These are phyloP conservation scores for Penicillium odoratum DNA, from an alignment of 495 filamentous ascomycete species.

Conservation along the genomic window DNA sequence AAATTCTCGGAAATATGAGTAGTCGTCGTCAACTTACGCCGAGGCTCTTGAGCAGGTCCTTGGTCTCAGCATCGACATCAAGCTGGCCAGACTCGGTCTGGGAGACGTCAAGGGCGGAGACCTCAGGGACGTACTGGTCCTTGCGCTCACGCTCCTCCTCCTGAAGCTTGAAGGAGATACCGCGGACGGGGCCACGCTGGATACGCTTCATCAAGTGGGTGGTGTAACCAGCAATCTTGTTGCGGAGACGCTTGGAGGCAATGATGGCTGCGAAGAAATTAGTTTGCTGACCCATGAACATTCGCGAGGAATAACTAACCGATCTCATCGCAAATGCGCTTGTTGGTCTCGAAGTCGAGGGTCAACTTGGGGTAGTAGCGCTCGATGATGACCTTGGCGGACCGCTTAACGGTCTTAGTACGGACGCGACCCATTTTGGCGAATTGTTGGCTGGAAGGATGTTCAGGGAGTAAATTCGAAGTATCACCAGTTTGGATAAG, in stretches of 20 bases:
- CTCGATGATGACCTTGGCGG: constrained; percentile 99
- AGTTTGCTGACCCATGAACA: background rate
- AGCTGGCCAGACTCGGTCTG: constrained; percentile 89
- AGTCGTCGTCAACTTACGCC: constrained; percentile 67
- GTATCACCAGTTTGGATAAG: constrained; percentile 14
- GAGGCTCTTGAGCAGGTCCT: constrained; percentile 96
- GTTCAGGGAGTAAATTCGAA: constrained; percentile 19
- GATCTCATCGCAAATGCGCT: constrained; percentile 99
- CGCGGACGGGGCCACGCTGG: constrained; percentile 96
- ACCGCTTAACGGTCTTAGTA: constrained; percentile 99
- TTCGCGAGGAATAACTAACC: background rate
- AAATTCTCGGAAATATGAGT: background rate
- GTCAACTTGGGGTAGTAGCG: constrained; percentile 98
- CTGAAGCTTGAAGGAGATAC: constrained; percentile 99
- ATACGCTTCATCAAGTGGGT: constrained; percentile 95
- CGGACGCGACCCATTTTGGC: constrained; percentile 95
- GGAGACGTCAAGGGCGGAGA: constrained; percentile 96
- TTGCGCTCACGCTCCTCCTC: constrained; percentile 99
- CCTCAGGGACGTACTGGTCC: constrained; percentile 99
- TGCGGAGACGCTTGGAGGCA: constrained; percentile 93
- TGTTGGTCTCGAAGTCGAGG: constrained; percentile 99
- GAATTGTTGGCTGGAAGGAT: constrained; percentile 47
- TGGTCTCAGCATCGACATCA: constrained; percentile 95
- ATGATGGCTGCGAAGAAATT: constrained; percentile 68
- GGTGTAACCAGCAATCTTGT: constrained; percentile 99